Conservation (phyloP, 2,329 filamentous ascomycete species). For the Hortaea sp. region DNA sequence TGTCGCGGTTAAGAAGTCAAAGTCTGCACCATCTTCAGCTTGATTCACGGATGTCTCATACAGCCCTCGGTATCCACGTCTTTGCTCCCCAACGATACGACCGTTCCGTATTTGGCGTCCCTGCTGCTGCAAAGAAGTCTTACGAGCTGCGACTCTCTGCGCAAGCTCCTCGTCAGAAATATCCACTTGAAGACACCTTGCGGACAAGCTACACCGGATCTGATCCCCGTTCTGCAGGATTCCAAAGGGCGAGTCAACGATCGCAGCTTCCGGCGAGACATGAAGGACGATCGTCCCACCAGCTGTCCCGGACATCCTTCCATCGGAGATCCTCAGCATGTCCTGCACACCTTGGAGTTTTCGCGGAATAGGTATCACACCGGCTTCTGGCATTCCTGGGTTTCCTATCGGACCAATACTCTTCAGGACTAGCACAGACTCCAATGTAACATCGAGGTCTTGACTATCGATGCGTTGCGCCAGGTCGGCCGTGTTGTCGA, state of each 20-base stretch:
- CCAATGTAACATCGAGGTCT: slow-evolving; percentile 32
- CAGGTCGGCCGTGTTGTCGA: slow-evolving; percentile 38
- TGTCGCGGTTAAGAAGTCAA: slow-evolving; percentile 46
- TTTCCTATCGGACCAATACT: slow-evolving; percentile 42
- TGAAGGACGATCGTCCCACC: slow-evolving; percentile 46
- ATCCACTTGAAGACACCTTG: slow-evolving; percentile 32
- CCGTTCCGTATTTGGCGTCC: slow-evolving; percentile 19
- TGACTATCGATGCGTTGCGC: slow-evolving; percentile 37
- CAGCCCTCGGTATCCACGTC: slow-evolving; percentile 49
- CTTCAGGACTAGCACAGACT: slow-evolving; percentile 40
- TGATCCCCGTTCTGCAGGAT: slow-evolving; percentile 39
- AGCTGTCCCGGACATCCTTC: slow-evolving; percentile 46
- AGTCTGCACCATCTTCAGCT: slow-evolving; percentile 50
- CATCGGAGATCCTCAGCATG: slow-evolving; percentile 46
- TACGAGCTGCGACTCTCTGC: slow-evolving; percentile 26
- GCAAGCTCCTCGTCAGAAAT: slow-evolving; percentile 33
- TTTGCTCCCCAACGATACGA: slow-evolving; percentile 19
- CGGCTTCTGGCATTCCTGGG: slow-evolving; percentile 45
- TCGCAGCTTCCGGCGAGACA: slow-evolving; percentile 42
- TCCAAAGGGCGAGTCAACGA: slow-evolving; percentile 39
- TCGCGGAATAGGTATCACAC: slow-evolving; percentile 41
- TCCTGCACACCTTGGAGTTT: slow-evolving; percentile 43
- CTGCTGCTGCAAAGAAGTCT: slow-evolving; percentile 15
- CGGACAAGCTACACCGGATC: slow-evolving; percentile 37
- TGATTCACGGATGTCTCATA: slow-evolving; percentile 52